A percentile compares a stretch with the other conserved stretches of the same genome.
Evolutionary conservation across 306 rosid species (phyloP).

Genomic region (Aeschynomene evenia): DNA sequence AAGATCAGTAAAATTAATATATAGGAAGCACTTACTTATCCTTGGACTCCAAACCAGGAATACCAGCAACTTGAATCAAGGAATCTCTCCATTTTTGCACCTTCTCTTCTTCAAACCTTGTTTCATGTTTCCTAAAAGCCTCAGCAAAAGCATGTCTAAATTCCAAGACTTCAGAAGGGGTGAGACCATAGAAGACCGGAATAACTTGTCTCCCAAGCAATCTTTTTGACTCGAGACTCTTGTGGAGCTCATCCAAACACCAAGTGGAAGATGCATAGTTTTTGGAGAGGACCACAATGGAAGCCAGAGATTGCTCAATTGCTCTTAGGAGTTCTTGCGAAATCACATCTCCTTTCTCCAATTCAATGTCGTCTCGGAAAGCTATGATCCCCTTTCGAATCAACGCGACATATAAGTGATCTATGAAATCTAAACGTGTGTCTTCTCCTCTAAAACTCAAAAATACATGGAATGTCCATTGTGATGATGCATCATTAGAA

Average conservation of each 20-base stretch:
- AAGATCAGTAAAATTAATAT: no score
- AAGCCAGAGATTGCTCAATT: slow-evolving; percentile 1
- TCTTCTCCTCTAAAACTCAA: background rate
- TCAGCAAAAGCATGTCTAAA: background rate
- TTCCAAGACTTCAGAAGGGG: slow-evolving; percentile 19
- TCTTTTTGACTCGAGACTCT: background rate
- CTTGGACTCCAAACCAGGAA: slow-evolving; percentile 24
- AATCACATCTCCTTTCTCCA: slow-evolving; percentile 4
- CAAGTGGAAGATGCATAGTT: slow-evolving; percentile 32
- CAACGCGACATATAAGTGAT: background rate
- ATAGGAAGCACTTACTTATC: background rate
- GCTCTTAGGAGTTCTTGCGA: background rate
- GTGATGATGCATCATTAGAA: background rate
- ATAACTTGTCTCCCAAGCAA: background rate
- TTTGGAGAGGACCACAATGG: slow-evolving; percentile 26
- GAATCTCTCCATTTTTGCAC: slow-evolving; percentile 34
- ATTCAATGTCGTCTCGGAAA: background rate
- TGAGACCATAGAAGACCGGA: slow-evolving; percentile 21
- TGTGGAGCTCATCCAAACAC: slow-evolving; percentile 22
- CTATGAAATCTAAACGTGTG: background rate
- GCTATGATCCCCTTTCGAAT: background rate
- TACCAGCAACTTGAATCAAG: background rate
- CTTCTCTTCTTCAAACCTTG: background rate
- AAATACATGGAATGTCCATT: background rate
- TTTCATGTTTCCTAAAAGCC: slow-evolving; percentile 22